Percentiles rank a stretch among this genome's conserved stretches.
phyloP scores from a whole-genome alignment of 139 green algal genomes.

The Volvox africanus region DNA sequence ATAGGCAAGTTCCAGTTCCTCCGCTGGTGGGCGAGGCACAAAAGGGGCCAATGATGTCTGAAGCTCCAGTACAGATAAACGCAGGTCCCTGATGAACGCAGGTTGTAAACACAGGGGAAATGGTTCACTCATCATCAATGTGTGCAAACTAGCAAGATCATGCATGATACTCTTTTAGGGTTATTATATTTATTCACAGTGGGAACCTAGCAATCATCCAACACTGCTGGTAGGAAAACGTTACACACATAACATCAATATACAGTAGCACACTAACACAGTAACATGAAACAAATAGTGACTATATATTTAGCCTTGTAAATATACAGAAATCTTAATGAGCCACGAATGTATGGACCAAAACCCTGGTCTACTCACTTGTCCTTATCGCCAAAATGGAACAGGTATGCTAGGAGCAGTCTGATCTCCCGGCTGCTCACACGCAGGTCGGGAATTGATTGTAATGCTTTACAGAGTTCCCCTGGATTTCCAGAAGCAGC shows the following conservation, averaged over 20 bases:
- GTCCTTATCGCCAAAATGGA: conserved; percentile 43
- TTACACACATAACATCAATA: no score
- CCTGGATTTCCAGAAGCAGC: neutral
- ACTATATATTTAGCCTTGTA: no score
- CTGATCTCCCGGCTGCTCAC: neutral
- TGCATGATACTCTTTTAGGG: no score
- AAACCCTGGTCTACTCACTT: conserved; percentile 2
- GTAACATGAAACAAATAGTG: no score
- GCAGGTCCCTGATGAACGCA: conserved; percentile 4
- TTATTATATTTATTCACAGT: no score
- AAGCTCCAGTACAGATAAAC: conserved; percentile 20
- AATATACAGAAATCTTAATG: no score
- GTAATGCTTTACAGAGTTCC: conserved; percentile 12
- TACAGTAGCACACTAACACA: no score
- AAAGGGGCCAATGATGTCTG: conserved; percentile 28
- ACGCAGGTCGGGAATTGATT: neutral
- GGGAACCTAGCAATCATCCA: no score
- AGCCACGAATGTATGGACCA: no score
- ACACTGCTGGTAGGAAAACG: no score
- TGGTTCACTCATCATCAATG: no score
- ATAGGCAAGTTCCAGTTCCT: neutral
- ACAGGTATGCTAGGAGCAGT: conserved; percentile 40
- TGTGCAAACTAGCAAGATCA: no score
- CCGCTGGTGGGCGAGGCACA: neutral
- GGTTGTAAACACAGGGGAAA: neutral